phyloP scores from a whole-genome alignment of 1,139 yeast genomes.

The Blastobotrys petasosporus region DNA sequence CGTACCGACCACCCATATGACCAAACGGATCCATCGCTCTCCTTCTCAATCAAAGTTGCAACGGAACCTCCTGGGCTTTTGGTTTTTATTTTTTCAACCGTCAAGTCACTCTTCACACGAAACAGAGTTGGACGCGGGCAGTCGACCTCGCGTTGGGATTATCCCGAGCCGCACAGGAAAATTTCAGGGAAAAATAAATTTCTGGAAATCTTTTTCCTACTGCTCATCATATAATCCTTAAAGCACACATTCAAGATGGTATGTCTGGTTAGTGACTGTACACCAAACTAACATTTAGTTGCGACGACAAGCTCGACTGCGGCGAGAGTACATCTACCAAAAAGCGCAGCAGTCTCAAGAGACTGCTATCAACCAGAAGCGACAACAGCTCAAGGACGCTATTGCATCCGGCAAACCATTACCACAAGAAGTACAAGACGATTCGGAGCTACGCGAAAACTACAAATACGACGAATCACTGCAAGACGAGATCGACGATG shows the following conservation, averaged over 20 bases:
- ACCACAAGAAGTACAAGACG: constrained; percentile 86
- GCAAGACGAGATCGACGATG: constrained; percentile 64
- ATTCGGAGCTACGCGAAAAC: constrained; percentile 70
- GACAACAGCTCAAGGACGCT: constrained; percentile 82
- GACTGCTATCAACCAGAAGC: constrained; percentile 73
- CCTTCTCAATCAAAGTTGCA: neutral
- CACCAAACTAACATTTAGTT: neutral
- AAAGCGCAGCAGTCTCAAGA: constrained; percentile 89
- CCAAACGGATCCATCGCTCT: constrained; percentile 24
- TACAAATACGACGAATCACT: constrained; percentile 76
- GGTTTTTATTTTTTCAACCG: neutral
- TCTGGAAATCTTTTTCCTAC: neutral
- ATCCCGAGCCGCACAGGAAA: too few species aligned
- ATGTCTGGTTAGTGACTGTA: neutral
- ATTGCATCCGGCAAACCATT: constrained; percentile 87
- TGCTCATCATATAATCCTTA: constrained; percentile 8
- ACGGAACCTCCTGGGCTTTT: neutral
- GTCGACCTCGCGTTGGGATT: too few species aligned
- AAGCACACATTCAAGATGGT: constrained; percentile 4
- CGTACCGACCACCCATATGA: constrained; percentile 26
- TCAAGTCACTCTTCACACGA: too few species aligned
- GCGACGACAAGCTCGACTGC: constrained; percentile 89
- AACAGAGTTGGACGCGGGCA: too few species aligned
- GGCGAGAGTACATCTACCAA: constrained; percentile 86
- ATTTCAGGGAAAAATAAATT: neutral